Conservation (phyloP, 805 yeast genomes). For the Phaffomyces antillensis region DNA sequence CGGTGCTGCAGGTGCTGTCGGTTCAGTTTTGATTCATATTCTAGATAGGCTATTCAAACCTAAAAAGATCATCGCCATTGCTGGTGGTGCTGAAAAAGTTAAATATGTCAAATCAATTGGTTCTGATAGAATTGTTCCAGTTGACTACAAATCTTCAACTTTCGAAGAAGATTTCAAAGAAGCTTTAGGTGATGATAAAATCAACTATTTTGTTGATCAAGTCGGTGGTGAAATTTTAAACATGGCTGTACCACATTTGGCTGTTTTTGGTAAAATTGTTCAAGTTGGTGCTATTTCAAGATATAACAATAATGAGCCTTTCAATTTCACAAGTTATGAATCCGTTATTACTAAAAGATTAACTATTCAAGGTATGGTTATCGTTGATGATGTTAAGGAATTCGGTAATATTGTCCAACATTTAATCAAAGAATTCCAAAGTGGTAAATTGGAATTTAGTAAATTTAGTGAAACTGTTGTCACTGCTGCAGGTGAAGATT, state of each 20-base stretch:
- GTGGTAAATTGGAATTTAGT: constrained; percentile 34
- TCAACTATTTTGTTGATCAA: constrained; percentile 51
- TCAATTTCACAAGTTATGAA: constrained; percentile 32
- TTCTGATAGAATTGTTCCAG: constrained; percentile 44
- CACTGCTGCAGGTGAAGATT: constrained; percentile 35
- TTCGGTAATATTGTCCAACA: constrained; percentile 32
- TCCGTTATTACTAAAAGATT: constrained; percentile 44
- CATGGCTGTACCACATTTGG: constrained; percentile 30
- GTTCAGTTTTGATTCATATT: constrained; percentile 49
- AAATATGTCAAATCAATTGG: constrained; percentile 48
- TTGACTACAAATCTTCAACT: constrained; percentile 44
- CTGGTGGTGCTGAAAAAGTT: constrained; percentile 53
- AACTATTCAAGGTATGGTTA: constrained; percentile 45
- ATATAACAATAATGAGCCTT: constrained; percentile 35
- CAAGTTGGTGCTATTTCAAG: constrained; percentile 63
- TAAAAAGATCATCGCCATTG: constrained; percentile 50
- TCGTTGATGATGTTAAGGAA: constrained; percentile 34
- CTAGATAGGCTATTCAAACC: constrained; percentile 48
- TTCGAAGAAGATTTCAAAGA: constrained; percentile 30
- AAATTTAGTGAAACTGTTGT: constrained; percentile 32
- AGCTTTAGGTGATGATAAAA: constrained; percentile 40
- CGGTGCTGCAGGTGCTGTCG: constrained; percentile 76
- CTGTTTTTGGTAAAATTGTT: constrained; percentile 36
- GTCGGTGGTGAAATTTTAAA: constrained; percentile 59
- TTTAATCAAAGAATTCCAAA: constrained; percentile 30